These are phyloP conservation scores for Fomes fomentarius DNA, from an alignment of 1,284 basidiomycete species.

Conservation along the genomic window DNA sequence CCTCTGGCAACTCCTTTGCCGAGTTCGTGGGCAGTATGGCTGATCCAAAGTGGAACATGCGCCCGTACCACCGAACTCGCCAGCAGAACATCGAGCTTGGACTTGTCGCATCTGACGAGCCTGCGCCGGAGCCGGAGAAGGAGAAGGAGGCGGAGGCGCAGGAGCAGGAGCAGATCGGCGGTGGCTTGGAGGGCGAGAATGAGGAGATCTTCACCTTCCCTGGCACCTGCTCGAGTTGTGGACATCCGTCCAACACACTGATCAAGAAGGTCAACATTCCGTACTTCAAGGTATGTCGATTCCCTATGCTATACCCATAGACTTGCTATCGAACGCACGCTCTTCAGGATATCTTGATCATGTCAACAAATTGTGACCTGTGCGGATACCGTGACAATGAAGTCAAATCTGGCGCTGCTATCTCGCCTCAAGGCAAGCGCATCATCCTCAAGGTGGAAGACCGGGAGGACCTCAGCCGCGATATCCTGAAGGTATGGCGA, in stretches of 20 bases:
- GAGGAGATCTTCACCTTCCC: slow-evolving; percentile 94
- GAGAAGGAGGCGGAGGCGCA: slow-evolving; percentile 3
- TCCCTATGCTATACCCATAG: no score
- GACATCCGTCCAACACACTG: slow-evolving; percentile 80
- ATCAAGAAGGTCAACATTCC: slow-evolving; percentile 99
- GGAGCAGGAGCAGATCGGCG: slow-evolving; percentile 37
- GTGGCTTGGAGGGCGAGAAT: slow-evolving; percentile 42
- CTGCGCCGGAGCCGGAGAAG: slow-evolving; percentile 29
- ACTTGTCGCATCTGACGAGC: slow-evolving; percentile 56
- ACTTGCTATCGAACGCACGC: no score
- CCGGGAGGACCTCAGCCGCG: slow-evolving; percentile 90
- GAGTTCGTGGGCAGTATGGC: slow-evolving; percentile 82
- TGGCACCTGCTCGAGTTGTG: slow-evolving; percentile 89
- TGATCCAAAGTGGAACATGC: slow-evolving; percentile 93
- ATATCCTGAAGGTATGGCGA: slow-evolving; percentile 82
- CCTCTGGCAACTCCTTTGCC: slow-evolving; percentile 93
- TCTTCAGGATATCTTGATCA: slow-evolving; percentile 93
- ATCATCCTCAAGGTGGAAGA: slow-evolving; percentile 93
- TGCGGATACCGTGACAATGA: slow-evolving; percentile 99
- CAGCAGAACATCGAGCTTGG: slow-evolving; percentile 89
- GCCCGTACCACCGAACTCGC: slow-evolving; percentile 82
- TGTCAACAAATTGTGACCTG: slow-evolving; percentile 95
- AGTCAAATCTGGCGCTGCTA: slow-evolving; percentile 92
- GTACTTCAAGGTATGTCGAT: slow-evolving; percentile 83
- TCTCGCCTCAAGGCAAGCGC: slow-evolving; percentile 84